These are phyloP conservation scores for Apodospora peruviana DNA, from an alignment of 495 filamentous ascomycete genomes.

Conservation along the genomic window DNA sequence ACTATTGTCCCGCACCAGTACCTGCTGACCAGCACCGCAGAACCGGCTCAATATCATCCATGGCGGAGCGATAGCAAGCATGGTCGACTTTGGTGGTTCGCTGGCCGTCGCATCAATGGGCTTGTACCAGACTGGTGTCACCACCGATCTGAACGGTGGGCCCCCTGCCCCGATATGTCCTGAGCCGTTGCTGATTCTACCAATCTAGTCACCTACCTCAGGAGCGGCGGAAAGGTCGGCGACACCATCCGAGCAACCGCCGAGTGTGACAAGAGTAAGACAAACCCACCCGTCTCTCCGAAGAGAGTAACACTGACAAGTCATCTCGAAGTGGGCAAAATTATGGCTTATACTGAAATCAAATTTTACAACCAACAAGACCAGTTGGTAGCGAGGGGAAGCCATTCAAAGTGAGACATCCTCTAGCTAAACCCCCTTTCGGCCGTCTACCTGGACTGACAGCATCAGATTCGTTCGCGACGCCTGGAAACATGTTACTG, in stretches of 20 bases:
- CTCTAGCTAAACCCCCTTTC: background rate
- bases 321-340: conserved; percentile 70
- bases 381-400: conserved; percentile 78
- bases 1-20: background rate
- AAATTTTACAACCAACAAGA: conserved; percentile 71
- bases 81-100: conserved; percentile 93
- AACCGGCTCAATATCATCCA: conserved; percentile 89
- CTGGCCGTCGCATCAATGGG: conserved; percentile 89
- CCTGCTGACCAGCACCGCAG: conserved; percentile 32
- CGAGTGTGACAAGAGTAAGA: conserved; percentile 78
- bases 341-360: conserved; percentile 81
- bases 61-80: conserved; percentile 90
- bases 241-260: conserved; percentile 66
- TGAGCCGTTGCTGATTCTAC: background rate
- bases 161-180: background rate
- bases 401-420: conserved; percentile 81
- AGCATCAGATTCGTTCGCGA: too few relatives aligned
- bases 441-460: too few relatives aligned
- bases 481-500: too few relatives aligned
- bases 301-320: background rate
- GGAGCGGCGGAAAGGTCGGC: conserved; percentile 74
- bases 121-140: conserved; percentile 82
- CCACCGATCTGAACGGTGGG: conserved; percentile 83
- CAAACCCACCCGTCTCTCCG: background rate
- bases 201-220: conserved; percentile 80